Conservation (phyloP, 2,329 filamentous ascomycete genomes). For the Alternaria viburni region DNA sequence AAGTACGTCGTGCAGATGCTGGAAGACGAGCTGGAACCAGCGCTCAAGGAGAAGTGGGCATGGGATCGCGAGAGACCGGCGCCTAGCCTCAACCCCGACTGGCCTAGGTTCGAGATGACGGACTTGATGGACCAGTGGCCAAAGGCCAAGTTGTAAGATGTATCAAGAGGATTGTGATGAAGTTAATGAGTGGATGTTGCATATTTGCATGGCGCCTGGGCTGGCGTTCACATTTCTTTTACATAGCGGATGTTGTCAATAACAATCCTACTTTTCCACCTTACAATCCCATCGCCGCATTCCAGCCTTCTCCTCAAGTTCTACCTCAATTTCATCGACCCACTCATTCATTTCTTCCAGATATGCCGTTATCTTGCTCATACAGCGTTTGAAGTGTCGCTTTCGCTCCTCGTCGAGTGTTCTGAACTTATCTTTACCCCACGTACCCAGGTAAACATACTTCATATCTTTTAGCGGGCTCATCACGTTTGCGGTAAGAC, state of each 20-base stretch:
- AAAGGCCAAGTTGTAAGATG: slow-evolving; percentile 36
- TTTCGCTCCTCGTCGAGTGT: background rate
- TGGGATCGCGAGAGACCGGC: slow-evolving; percentile 66
- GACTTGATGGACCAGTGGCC: slow-evolving; percentile 54
- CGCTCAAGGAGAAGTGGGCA: slow-evolving; percentile 68
- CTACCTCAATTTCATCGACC: background rate
- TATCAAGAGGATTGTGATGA: background rate
- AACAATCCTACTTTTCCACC: background rate
- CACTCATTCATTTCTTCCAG: background rate
- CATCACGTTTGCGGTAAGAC: background rate
- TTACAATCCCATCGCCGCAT: background rate
- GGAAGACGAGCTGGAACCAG: slow-evolving; percentile 45
- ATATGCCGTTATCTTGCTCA: background rate
- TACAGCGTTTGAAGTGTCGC: background rate
- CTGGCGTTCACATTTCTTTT: background rate
- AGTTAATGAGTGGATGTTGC: slow-evolving; percentile 3
- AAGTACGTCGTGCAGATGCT: slow-evolving; percentile 60
- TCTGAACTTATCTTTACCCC: background rate
- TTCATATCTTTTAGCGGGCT: background rate
- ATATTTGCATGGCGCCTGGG: slow-evolving; percentile 12
- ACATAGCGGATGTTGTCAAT: background rate
- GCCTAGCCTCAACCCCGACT: slow-evolving; percentile 58
- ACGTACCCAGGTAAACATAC: background rate
- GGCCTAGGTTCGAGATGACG: slow-evolving; percentile 64
- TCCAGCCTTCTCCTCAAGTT: background rate